A percentile compares a stretch with the other conserved stretches of the same genome.
Conservation (phyloP, 176 grass and related monocot genomes). For the Aechmea fasciata region DNA sequence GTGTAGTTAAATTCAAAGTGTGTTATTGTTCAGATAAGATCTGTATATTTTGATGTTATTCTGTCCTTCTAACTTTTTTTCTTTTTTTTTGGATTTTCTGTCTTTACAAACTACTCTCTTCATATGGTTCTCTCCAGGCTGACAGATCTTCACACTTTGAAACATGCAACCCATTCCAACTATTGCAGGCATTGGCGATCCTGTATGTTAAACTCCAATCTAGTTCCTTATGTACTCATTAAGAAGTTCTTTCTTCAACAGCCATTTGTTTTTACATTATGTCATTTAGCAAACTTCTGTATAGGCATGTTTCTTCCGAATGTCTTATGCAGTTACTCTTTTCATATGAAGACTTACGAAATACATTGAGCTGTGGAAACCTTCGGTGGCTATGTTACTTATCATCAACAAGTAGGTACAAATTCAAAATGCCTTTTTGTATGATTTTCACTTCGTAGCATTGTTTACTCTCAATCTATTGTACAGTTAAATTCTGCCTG, state of each 20-base stretch:
- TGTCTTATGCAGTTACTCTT: slow-evolving; percentile 45
- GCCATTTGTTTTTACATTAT: not conserved
- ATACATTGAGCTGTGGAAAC: slow-evolving; percentile 33
- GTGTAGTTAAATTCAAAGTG: too few species aligned
- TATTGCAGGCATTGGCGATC: slow-evolving; percentile 50
- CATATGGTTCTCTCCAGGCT: slow-evolving; percentile 22
- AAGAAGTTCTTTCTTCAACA: not conserved
- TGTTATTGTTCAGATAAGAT: too few species aligned
- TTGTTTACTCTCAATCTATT: too few species aligned
- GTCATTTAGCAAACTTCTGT: not conserved
- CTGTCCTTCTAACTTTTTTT: not conserved
- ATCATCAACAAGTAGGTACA: slow-evolving; percentile 67
- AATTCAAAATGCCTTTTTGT: not conserved
- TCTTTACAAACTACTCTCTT: not conserved
- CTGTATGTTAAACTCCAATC: slow-evolving; percentile 30
- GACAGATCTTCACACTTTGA: slow-evolving; percentile 26
- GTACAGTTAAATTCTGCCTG: too few species aligned
- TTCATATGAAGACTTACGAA: slow-evolving; percentile 35
- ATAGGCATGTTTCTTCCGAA: slow-evolving; percentile 9
- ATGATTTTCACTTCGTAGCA: too few species aligned
- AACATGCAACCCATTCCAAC: slow-evolving; percentile 60
- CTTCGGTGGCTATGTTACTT: slow-evolving; percentile 76
- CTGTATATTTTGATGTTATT: not conserved
- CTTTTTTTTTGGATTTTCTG: not conserved
- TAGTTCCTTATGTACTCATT: not conserved